These are phyloP conservation scores for Yarrowia deformans DNA, from an alignment of 805 yeast genomes.

Conservation along the genomic window DNA sequence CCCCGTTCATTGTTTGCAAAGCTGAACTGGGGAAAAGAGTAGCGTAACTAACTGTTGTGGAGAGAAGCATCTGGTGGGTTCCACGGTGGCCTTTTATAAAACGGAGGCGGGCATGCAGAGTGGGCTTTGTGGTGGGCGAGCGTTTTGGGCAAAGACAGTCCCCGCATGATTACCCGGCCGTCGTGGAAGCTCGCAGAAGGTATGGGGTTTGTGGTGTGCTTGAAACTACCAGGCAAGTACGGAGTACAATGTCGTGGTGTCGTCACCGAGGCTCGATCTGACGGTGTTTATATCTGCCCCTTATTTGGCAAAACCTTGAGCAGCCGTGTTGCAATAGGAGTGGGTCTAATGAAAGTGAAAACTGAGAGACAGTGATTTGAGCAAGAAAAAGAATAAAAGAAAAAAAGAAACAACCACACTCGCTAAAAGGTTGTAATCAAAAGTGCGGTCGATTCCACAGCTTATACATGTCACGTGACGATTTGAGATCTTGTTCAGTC, in stretches of 20 bases:
- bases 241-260: no score
- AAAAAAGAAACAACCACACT: no score
- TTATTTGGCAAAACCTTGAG: neutral
- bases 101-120: neutral
- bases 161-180: slow-evolving; percentile 35
- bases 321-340: slow-evolving; percentile 14
- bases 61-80: slow-evolving; percentile 17
- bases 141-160: slow-evolving; percentile 33
- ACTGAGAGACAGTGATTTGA: no score
- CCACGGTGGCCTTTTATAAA: slow-evolving; percentile 32
- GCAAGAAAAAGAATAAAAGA: no score
- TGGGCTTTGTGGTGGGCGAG: neutral
- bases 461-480: no score
- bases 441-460: no score
- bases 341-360: neutral
- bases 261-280: no score
- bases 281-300: no score
- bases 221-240: no score
- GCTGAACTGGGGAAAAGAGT: no score
- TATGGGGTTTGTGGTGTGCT: neutral
- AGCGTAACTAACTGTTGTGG: neutral
- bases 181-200: slow-evolving; percentile 4
- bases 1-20: neutral
- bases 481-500: no score
- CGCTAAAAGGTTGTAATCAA: no score